phyloP scores from a whole-genome alignment of 208 protist species.

The Blechomonas ayalai region DNA sequence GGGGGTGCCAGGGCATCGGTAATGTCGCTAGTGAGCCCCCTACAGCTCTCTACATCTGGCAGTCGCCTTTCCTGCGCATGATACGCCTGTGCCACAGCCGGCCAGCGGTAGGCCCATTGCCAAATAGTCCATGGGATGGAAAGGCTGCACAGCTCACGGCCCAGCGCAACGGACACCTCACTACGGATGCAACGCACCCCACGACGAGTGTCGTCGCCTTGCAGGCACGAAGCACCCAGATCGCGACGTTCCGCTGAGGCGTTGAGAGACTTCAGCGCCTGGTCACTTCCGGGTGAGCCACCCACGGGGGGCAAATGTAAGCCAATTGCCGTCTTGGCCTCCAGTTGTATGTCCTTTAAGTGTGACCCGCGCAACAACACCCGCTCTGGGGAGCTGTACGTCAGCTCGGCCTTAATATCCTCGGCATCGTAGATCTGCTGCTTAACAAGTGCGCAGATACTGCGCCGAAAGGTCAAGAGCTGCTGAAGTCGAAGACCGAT shows the following conservation, averaged over 20 bases:
- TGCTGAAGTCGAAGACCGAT: constrained; percentile 47
- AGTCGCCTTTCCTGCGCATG: neutral
- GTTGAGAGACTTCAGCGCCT: no score
- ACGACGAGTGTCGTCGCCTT: constrained; percentile 5
- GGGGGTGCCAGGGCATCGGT: neutral
- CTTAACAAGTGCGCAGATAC: constrained; percentile 46
- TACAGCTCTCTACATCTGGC: neutral
- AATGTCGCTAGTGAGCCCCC: neutral
- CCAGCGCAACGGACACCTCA: constrained; percentile 31
- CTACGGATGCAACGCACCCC: constrained; percentile 8
- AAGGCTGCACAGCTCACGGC: constrained; percentile 33
- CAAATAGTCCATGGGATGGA: constrained; percentile 79
- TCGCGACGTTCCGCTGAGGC: no score
- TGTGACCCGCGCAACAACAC: constrained; percentile 16
- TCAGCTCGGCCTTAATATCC: constrained; percentile 57
- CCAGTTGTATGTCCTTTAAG: constrained; percentile 34
- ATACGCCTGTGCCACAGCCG: constrained; percentile 12
- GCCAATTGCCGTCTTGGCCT: constrained; percentile 41
- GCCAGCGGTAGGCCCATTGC: constrained; percentile 83
- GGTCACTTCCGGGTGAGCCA: no score
- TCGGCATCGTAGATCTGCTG: constrained; percentile 85
- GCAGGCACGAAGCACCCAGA: no score
- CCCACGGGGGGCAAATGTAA: constrained; percentile 15
- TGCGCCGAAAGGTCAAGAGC: constrained; percentile 49
- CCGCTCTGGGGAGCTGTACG: constrained; percentile 18